These are phyloP conservation scores for Eucalyptus polyanthemos DNA, from an alignment of 345 rosid species.

Conservation along the genomic window DNA sequence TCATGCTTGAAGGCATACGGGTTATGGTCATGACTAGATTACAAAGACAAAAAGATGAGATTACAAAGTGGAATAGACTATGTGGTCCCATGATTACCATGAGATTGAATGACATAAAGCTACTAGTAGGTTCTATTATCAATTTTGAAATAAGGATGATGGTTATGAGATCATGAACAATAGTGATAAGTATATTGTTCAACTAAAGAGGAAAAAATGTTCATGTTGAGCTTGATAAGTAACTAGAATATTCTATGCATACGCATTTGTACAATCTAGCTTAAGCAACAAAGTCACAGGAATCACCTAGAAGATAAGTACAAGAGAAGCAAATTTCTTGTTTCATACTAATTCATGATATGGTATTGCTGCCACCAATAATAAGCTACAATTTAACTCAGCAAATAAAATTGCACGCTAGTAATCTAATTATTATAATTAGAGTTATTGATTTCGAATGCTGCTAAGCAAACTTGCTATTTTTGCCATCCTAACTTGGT, in stretches of 20 bases:
- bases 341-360: not conserved
- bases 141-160: not conserved
- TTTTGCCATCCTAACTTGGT: too few species aligned
- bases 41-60: not conserved
- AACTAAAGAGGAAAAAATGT: not conserved
- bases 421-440: too few species aligned
- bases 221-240: not conserved
- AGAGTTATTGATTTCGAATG: too few species aligned
- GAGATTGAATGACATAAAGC: not conserved
- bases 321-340: not conserved
- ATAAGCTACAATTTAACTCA: not conserved
- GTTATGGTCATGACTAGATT: not conserved
- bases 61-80: not conserved
- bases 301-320: not conserved
- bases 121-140: not conserved
- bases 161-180: not conserved
- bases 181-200: not conserved
- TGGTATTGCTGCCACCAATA: not conserved
- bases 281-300: not conserved
- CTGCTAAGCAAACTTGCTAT: too few species aligned
- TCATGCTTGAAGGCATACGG: not conserved
- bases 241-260: not conserved
- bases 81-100: not conserved
- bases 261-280: not conserved
- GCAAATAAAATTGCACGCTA: not conserved